Base-by-base conservation (phyloP, 352 stramenopile species). In the Pythium grandisporangium region DNA sequence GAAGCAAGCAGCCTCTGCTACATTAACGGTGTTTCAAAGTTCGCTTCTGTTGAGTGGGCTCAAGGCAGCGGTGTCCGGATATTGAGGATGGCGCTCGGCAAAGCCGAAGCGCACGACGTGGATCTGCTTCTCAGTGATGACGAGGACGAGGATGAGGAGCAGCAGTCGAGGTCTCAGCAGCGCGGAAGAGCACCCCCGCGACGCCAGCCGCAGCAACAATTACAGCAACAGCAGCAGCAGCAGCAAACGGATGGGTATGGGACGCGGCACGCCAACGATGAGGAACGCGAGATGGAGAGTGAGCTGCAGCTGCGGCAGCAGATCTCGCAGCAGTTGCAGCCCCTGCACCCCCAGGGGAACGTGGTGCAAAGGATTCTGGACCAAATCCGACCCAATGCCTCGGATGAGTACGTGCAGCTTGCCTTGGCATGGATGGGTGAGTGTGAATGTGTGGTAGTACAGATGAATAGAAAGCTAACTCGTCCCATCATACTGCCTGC, bases 91-190 rank as follows among this genome's bases (percentile, higher is more conserved):
- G 42, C 30, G 35, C 53, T 71, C 50, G 51, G 55, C 19, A 42
- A 46, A 1, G 42, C 33, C 7, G 70, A 79, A 26, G 63, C 51
- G 13, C 42, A 52, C 6, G 61, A 83, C 26, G 37, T 83, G 11
- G 53, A 44, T 21, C 48, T 60, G 4, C 60, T 62, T 30, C 49
- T 83, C 49, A 71, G 63, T 33, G 66, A 79, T 35, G 56, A 76
- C 7, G 60, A 73, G 0, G 35, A 61, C 1, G 26, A 36, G 8
- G 21, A 49, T 5, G 25, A 46, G 10, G 36, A 56, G 13, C 36
- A 57, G 8, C 27, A 46, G 24, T 32, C 44, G 16, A 30, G 54
- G 37, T 26, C 50, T 26, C 25, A 30, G 30, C 2, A 32, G 30
- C 22, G 27, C 10, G 27, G 27, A 32, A 14, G 8, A 11, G 13